Percentiles rank a stretch among this genome's conserved stretches.
Conservation (phyloP, 345 rosid genomes). For the Pugionium dolabratum region DNA sequence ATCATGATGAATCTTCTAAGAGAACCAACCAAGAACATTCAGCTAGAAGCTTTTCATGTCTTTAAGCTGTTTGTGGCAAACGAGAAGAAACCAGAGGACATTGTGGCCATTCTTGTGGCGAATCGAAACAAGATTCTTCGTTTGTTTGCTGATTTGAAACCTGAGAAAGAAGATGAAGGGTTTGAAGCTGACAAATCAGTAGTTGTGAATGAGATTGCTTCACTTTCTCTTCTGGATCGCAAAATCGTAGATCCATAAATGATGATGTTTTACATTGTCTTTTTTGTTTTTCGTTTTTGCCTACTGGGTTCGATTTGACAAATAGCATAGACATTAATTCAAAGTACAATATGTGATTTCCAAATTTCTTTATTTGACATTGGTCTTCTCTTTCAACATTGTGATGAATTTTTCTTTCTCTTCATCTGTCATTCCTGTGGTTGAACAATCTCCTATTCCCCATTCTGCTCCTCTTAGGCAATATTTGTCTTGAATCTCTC, state of each 20-base stretch:
- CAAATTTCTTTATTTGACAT: slow-evolving; percentile 32
- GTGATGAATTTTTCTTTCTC: slow-evolving; percentile 80
- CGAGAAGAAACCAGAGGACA: slow-evolving; percentile 65
- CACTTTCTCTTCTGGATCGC: slow-evolving; percentile 26
- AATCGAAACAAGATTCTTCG: slow-evolving; percentile 75
- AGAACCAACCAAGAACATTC: slow-evolving; percentile 93
- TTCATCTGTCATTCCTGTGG: slow-evolving; percentile 73
- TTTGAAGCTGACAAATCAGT: slow-evolving; percentile 37
- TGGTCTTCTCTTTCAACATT: slow-evolving; percentile 69
- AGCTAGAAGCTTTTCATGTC: slow-evolving; percentile 90
- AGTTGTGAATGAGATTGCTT: slow-evolving; percentile 35
- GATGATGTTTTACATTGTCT: neutral
- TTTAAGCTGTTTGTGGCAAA: slow-evolving; percentile 83
- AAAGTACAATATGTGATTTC: slow-evolving; percentile 11
- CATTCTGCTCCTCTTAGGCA: slow-evolving; percentile 92
- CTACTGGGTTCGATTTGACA: slow-evolving; percentile 33
- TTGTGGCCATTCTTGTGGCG: slow-evolving; percentile 58
- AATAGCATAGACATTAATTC: slow-evolving; percentile 30
- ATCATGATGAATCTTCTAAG: slow-evolving; percentile 92
- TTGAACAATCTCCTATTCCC: slow-evolving; percentile 96
- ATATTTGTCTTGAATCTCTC: slow-evolving; percentile 69
- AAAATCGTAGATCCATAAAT: slow-evolving; percentile 1
- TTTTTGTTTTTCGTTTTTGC: neutral
- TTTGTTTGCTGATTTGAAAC: slow-evolving; percentile 55
- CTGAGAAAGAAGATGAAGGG: slow-evolving; percentile 41